Base-by-base conservation (phyloP, 2,329 filamentous ascomycete species). In the Fusarium piperis region DNA sequence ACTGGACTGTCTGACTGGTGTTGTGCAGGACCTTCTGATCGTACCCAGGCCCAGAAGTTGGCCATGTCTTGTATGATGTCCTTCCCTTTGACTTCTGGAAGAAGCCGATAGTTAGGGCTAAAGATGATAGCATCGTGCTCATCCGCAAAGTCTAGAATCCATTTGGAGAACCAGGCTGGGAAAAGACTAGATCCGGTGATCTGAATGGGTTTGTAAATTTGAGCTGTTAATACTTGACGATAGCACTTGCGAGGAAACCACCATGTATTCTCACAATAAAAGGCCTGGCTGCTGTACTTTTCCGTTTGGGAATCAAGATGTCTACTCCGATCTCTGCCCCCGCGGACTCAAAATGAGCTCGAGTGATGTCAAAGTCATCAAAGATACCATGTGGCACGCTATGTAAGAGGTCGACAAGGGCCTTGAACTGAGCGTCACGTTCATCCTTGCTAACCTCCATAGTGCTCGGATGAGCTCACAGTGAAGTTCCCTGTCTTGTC, bases 11-110 rank as follows among this genome's bases (percentile, higher is more conserved):
- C 23, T 33, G 18, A 38, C 23, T 3, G 52, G 7, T 56, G 52
- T 9, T 7, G 16, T 2, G 18, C 52, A 26, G 33, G 52, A 0
- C 52, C 52, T 18, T 32, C 26, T 9, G 56, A 35, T 1, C 35
- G 18, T 5, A 67, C 15, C 65, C 65, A 67, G 9, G 15, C 3
- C 65, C 65, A 67, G 20, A 67, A 67, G n/a, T 61, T 52, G 15
- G 30, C 35, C 44, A 67, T 59, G 16, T 67, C 64, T 3, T 64
- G 23, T 13, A 64, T 20, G 12, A 64, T 64, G n/a, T 67, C 64
- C 5, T 4, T 10, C 15, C 64, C 64, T 30, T 59, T 67, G 12
- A 56, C 64, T 38, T 67, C 64, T 26, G 64, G 64, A 4, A 67
- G 60, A 18, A 67, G 60, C 8, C 56, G 32, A n/a, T 67, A 67